Evolutionary conservation across 257 asterid genomes (phyloP).

Genomic region (Phtheirospermum japonicum): DNA sequence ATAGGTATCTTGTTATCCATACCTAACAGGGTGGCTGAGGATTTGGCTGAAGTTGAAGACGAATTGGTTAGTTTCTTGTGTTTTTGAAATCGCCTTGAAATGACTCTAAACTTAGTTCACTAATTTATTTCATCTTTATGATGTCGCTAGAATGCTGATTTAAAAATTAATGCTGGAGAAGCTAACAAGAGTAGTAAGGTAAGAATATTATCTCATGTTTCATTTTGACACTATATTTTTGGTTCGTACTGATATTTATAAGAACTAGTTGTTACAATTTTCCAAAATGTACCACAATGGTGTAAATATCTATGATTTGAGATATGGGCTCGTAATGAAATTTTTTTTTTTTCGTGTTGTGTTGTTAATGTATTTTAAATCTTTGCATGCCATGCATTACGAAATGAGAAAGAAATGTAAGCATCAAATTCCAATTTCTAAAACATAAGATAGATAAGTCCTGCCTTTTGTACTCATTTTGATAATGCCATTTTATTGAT

Average conservation of each 20-base stretch:
- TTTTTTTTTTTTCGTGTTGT: background rate
- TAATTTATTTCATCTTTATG: constrained; percentile 32
- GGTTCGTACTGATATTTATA: too few relatives aligned
- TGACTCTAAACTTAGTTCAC: constrained; percentile 28
- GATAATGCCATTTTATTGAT: too few relatives aligned
- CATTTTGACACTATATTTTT: too few relatives aligned
- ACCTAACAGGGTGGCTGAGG: too few relatives aligned
- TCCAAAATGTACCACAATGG: too few relatives aligned
- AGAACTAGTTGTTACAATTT: too few relatives aligned
- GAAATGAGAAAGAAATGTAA: background rate
- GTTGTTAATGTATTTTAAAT: constrained; percentile 1
- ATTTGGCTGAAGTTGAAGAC: too few relatives aligned
- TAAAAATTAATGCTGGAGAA: constrained; percentile 54
- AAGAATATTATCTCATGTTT: constrained; percentile 8
- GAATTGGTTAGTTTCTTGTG: constrained; percentile 62
- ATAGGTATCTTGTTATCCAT: too few relatives aligned
- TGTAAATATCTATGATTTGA: background rate
- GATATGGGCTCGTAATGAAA: too few relatives aligned
- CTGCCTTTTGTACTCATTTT: too few relatives aligned
- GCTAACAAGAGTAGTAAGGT: constrained; percentile 56
- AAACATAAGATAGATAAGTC: too few relatives aligned
- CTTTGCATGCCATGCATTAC: background rate
- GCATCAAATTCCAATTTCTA: too few relatives aligned
- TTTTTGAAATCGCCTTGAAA: constrained; percentile 8
- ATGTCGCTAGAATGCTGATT: constrained; percentile 63